Evolutionary conservation across 352 stramenopile genomes (phyloP), one percentile per base, ranked within the genome.

Genomic region (Pythium monospermum): DNA sequence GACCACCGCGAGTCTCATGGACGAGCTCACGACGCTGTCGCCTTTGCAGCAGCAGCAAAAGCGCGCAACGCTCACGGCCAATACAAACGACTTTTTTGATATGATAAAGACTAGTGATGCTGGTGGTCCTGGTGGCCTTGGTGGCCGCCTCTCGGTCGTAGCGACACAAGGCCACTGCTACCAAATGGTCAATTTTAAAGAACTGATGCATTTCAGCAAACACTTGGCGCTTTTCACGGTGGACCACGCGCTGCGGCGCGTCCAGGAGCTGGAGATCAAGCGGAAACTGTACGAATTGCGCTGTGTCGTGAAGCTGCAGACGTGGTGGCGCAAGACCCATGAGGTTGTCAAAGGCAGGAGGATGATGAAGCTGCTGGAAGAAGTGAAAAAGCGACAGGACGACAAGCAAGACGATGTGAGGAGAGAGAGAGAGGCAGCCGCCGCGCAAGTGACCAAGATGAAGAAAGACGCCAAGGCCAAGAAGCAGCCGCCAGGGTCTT

Each of bases 151-250:
- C 15, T n/a, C n/a, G n/a, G n/a, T n/a, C n/a, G n/a, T n/a, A n/a
- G n/a, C n/a, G n/a, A n/a, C n/a, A n/a, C n/a, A n/a, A n/a, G n/a
- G n/a, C n/a, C n/a, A n/a, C n/a, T n/a, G n/a, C n/a, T n/a, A n/a
- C n/a, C n/a, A n/a, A n/a, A 68, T 53, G 32, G 87, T 89, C 19
- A 61, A 64, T 7, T 83, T 89, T 35, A 61, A 52, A 12, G 71
- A 86, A 25, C 51, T 89, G 4, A 76, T 87, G 45, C 69, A 72
- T 4, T 89, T 82, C 38, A 71, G 73, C 22, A 85, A 86, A 50
- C 71, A 89, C 61, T 57, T 89, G 32, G 75, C 75, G 16, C 49
- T 87, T 25, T 87, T 81, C 35, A 68, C 78, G 1, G 69, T 89
- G 1, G 78, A 89, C 41, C 69, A 89, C 22, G 78, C 75, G 10